Conservation (phyloP, 345 rosid species). For the Turritis glabra region DNA sequence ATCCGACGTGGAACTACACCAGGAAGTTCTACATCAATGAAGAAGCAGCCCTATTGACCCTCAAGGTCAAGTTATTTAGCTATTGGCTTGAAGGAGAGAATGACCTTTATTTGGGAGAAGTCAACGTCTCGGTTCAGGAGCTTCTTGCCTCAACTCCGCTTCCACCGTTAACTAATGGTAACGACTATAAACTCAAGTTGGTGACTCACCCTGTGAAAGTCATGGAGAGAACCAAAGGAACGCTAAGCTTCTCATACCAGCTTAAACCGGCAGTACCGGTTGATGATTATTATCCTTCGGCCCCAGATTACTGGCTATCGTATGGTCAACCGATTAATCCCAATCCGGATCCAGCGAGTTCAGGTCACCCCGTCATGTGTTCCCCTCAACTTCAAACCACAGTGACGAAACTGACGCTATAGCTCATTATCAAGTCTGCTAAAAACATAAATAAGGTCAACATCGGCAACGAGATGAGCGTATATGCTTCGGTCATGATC, state of each 20-base stretch:
- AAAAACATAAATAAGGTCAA: conserved; percentile 54
- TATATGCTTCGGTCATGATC: conserved; percentile 59
- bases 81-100: conserved; percentile 54
- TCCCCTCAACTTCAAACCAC: background rate
- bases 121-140: conserved; percentile 62
- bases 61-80: conserved; percentile 56
- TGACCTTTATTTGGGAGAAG: conserved; percentile 55
- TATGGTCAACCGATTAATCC: background rate
- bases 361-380: background rate
- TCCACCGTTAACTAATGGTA: conserved; percentile 26
- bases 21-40: conserved; percentile 52
- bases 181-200: conserved; percentile 15
- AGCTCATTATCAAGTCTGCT: conserved; percentile 54
- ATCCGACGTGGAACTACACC: conserved; percentile 69
- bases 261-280: conserved; percentile 34
- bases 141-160: conserved; percentile 37
- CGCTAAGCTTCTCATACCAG: conserved; percentile 50
- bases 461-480: conserved; percentile 58
- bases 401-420: conserved; percentile 43
- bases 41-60: conserved; percentile 36
- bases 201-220: conserved; percentile 52
- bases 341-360: background rate
- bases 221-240: conserved; percentile 44
- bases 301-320: background rate
- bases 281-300: background rate